Evolutionary conservation across 2,329 filamentous ascomycete genomes (phyloP).

Genomic region (Thielaviopsis euricoi): DNA sequence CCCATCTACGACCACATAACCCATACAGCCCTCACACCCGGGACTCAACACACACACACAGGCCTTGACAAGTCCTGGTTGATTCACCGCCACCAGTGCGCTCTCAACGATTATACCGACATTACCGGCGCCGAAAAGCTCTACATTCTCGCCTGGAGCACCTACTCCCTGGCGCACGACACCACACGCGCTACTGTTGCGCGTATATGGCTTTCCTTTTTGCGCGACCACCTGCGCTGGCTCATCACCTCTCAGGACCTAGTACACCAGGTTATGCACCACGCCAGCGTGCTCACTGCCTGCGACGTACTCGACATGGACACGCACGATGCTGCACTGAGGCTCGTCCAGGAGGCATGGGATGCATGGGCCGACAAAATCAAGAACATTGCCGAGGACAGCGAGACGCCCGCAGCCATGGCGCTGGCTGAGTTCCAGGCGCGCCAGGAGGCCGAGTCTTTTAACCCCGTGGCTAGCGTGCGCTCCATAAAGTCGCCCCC

Average conservation of each 20-base stretch:
- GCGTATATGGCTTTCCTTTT: constrained; percentile 34
- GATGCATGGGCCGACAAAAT: background rate
- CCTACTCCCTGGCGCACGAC: constrained; percentile 33
- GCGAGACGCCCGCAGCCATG: background rate
- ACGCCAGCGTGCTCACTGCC: constrained; percentile 33
- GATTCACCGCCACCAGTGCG: constrained; percentile 41
- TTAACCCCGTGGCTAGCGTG: background rate
- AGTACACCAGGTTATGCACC: constrained; percentile 38
- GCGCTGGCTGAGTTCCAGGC: background rate
- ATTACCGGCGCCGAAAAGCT: constrained; percentile 37
- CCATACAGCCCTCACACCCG: constrained; percentile 33
- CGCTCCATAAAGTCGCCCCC: background rate
- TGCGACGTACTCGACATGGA: constrained; percentile 29
- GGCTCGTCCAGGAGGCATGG: constrained; percentile 26
- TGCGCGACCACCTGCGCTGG: constrained; percentile 34
- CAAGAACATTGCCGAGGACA: background rate
- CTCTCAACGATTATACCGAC: constrained; percentile 39
- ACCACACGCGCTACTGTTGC: constrained; percentile 36
- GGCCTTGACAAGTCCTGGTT: constrained; percentile 35
- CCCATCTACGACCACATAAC: constrained; percentile 41
- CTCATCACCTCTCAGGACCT: constrained; percentile 30
- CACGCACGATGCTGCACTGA: constrained; percentile 26
- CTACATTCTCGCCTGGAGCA: constrained; percentile 42
- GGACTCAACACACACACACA: constrained; percentile 27
- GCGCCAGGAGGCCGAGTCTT: background rate